Percentiles rank a stretch among this genome's conserved stretches.
These are phyloP conservation scores for Suillus fuscotomentosus DNA, from an alignment of 768 basidiomycete genomes.

Conservation along the genomic window DNA sequence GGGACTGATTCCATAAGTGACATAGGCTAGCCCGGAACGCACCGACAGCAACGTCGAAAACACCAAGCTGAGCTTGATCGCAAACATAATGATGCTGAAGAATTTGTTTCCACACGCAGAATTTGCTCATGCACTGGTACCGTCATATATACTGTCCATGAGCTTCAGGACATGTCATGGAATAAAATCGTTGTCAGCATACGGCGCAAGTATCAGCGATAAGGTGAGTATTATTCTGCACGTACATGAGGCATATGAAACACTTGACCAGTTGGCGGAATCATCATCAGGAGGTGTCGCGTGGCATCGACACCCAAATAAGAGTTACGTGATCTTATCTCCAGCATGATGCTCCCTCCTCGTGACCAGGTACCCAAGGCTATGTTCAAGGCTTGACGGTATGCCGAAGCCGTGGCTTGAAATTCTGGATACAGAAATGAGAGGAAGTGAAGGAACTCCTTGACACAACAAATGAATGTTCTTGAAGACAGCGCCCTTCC, in stretches of 20 bases:
- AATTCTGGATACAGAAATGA: neutral
- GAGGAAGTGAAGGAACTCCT: neutral
- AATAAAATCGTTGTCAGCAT: neutral
- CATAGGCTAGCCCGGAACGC: neutral
- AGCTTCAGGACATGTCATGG: neutral
- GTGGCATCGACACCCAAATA: neutral
- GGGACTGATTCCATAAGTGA: conserved; percentile 1
- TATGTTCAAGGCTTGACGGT: neutral
- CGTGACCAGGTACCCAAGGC: neutral
- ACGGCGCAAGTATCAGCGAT: neutral
- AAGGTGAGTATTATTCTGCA: conserved; percentile 4
- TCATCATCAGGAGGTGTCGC: neutral
- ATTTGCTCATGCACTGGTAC: no score
- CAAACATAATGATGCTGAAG: neutral
- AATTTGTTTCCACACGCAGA: neutral
- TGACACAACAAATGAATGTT: neutral
- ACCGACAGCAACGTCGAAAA: neutral
- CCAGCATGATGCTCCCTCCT: neutral
- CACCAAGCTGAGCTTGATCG: neutral
- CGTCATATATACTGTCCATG: neutral
- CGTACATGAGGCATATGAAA: neutral
- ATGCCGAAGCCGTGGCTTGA: neutral
- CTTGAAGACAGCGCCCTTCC: neutral
- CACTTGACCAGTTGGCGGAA: neutral
- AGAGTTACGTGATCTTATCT: conserved; percentile 1